Evolutionary conservation across 2,329 filamentous ascomycete genomes (phyloP).

Genomic region (Aquanectria penicillioides): DNA sequence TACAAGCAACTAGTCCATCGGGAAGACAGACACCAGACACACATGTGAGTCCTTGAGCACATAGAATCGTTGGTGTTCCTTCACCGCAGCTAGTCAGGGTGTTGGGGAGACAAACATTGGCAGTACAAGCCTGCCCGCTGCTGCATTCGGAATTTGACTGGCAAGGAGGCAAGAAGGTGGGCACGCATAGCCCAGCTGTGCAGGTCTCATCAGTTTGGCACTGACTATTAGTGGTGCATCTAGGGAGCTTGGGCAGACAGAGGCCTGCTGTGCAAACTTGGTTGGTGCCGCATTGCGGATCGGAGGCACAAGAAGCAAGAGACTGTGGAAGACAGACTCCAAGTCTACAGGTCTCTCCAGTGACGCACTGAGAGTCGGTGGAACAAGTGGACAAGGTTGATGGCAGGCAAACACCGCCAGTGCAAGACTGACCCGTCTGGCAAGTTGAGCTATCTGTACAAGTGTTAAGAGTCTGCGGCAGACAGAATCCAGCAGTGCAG

Average conservation of each 20-base stretch:
- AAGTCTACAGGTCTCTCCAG: background rate
- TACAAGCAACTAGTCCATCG: background rate
- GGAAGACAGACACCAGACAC: slow-evolving; percentile 5
- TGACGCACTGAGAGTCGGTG: background rate
- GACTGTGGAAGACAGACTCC: background rate
- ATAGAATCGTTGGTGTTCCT: background rate
- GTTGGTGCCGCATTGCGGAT: background rate
- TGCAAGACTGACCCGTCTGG: background rate
- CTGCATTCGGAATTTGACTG: background rate
- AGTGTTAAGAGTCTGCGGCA: background rate
- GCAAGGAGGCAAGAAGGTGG: background rate
- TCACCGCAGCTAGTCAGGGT: background rate
- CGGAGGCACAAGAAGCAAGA: background rate
- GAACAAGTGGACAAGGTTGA: background rate
- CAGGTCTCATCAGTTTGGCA: background rate
- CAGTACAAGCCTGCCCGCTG: background rate
- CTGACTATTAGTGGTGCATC: background rate
- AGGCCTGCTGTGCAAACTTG: background rate
- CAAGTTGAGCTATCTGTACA: background rate
- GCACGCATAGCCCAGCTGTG: background rate
- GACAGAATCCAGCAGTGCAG: background rate
- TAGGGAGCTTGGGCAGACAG: background rate
- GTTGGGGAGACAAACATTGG: background rate
- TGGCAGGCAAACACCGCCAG: background rate
- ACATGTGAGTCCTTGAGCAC: background rate